phyloP scores from a whole-genome alignment of 257 asterid genomes.

The Anisodus acutangulus region DNA sequence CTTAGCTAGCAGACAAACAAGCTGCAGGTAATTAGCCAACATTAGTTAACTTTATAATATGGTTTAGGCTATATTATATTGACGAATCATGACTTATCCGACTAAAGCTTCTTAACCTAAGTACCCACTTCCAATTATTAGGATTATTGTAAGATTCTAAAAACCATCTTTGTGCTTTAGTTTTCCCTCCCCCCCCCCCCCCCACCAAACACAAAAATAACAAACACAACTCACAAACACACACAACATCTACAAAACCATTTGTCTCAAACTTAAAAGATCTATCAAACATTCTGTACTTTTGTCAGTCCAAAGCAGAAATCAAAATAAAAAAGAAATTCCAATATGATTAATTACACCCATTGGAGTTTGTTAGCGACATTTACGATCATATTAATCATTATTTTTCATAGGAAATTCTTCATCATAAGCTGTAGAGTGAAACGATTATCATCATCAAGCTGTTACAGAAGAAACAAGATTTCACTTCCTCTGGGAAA shows the following conservation, averaged over 20 bases:
- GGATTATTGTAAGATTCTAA: not conserved
- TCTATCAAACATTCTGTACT: not conserved
- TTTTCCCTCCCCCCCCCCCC: not conserved
- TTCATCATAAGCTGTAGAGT: conserved; percentile 5
- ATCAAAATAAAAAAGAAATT: not conserved
- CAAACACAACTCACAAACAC: not conserved
- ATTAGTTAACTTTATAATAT: not conserved
- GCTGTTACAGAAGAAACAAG: not conserved
- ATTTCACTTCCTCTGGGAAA: conserved; percentile 65
- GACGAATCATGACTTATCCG: conserved; percentile 17
- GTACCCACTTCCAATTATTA: conserved; percentile 24
- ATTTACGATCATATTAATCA: conserved; percentile 16
- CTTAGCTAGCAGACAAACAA: not conserved
- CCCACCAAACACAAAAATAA: not conserved
- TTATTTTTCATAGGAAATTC: conserved; percentile 41
- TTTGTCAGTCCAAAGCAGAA: not conserved
- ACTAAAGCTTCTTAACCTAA: conserved; percentile 11
- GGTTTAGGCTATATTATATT: not conserved
- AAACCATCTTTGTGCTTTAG: conserved; percentile 13
- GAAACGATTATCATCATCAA: not conserved
- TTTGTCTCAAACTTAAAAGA: not conserved
- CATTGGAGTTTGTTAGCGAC: conserved; percentile 42
- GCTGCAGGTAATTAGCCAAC: not conserved
- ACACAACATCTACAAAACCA: conserved; percentile 13
- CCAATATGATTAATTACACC: conserved; percentile 25